phyloP scores from a whole-genome alignment of 179 eudicot species.

The Silene noctiflora region DNA sequence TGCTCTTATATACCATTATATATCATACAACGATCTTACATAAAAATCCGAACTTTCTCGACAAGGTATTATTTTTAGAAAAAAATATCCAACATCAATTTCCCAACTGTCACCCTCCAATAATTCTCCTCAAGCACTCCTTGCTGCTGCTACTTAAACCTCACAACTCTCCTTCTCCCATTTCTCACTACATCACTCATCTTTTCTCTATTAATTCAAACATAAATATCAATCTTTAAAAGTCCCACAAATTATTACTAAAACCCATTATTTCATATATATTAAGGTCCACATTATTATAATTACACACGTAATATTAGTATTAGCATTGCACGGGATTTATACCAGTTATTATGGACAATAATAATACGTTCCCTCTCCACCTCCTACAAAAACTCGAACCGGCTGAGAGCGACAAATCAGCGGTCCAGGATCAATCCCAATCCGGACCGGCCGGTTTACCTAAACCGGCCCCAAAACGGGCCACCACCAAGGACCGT shows the following conservation, averaged over 20 bases:
- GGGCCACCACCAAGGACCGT: conserved; percentile 42
- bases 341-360: not conserved
- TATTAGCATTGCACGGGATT: too few species aligned
- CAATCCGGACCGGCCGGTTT: conserved; percentile 5
- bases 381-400: conserved; percentile 15
- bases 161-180: conserved; percentile 15
- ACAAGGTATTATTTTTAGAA: too few species aligned
- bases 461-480: conserved; percentile 45
- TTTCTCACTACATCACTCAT: conserved; percentile 15
- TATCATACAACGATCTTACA: too few species aligned
- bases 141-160: conserved; percentile 12
- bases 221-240: too few species aligned
- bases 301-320: too few species aligned
- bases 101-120: conserved; percentile 23
- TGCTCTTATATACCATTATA: too few species aligned
- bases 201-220: not conserved
- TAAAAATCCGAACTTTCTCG: too few species aligned
- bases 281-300: too few species aligned
- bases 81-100: conserved; percentile 6
- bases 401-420: not conserved
- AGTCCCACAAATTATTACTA: not conserved
- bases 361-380: conserved; percentile 13
- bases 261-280: too few species aligned
- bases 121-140: conserved; percentile 9
- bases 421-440: not conserved